Conservation (phyloP, 768 basidiomycete genomes). For the Amanita phalloides region DNA sequence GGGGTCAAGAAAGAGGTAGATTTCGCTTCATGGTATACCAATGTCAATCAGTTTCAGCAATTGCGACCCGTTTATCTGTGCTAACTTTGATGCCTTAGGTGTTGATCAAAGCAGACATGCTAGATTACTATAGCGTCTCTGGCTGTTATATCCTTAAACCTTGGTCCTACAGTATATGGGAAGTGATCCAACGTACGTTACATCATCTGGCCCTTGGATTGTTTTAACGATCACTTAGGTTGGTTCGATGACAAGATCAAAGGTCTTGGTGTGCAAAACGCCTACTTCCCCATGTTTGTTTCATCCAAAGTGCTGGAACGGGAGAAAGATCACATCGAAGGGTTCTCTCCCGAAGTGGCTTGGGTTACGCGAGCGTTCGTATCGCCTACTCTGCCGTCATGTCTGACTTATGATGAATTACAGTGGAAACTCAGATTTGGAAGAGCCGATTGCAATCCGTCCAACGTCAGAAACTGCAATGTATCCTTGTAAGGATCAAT, state of each 20-base stretch:
- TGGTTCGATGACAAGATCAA: constrained; percentile 95
- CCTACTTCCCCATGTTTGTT: constrained; percentile 99
- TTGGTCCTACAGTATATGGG: constrained; percentile 97
- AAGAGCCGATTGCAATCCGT: constrained; percentile 95
- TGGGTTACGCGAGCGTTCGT: constrained; percentile 96
- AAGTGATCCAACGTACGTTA: constrained; percentile 75
- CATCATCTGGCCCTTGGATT: neutral
- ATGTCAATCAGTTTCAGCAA: constrained; percentile 34
- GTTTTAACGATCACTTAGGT: constrained; percentile 28
- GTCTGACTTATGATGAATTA: neutral
- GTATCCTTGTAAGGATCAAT: constrained; percentile 76
- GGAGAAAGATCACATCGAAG: constrained; percentile 98
- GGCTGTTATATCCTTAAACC: constrained; percentile 99
- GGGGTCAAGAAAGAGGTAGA: constrained; percentile 95
- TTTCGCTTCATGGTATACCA: constrained; percentile 91
- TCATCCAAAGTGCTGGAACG: constrained; percentile 85
- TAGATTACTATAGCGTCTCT: constrained; percentile 97
- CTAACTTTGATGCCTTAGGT: constrained; percentile 40
- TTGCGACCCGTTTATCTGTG: neutral
- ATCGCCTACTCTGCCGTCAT: neutral
- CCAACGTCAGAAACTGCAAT: constrained; percentile 98
- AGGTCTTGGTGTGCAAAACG: constrained; percentile 90
- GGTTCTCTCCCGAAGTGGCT: constrained; percentile 99
- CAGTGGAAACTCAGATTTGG: constrained; percentile 86
- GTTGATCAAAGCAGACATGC: constrained; percentile 96